These are phyloP conservation scores for Sporothrix variecibatus DNA, from an alignment of 2,329 filamentous ascomycete species.

Conservation along the genomic window DNA sequence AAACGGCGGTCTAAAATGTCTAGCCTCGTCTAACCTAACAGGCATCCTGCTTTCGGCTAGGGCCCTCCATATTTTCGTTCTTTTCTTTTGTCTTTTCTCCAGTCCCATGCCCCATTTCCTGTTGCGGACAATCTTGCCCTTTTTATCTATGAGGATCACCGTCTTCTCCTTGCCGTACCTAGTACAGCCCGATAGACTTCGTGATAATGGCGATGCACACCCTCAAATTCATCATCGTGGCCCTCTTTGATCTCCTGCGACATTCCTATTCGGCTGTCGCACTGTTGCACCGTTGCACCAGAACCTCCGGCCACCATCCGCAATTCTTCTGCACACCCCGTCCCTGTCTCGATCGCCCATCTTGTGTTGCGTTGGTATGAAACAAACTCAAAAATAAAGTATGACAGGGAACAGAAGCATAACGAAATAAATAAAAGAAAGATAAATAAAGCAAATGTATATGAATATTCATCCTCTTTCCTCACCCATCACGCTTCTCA, in stretches of 20 bases:
- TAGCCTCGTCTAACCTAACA: conserved; percentile 7
- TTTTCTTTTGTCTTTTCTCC: background rate
- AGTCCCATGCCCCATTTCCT: background rate
- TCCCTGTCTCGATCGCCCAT: conserved; percentile 20
- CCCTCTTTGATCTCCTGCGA: background rate
- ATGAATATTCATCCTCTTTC: background rate
- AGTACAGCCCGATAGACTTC: background rate
- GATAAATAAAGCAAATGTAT: background rate
- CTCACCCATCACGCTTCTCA: background rate
- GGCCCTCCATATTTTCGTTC: background rate
- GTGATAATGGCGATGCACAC: background rate
- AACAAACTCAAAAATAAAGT: conserved; percentile 23
- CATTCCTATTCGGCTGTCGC: conserved; percentile 12
- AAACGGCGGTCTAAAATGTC: conserved; percentile 15
- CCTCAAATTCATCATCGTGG: background rate
- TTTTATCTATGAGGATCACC: background rate
- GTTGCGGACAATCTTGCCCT: background rate
- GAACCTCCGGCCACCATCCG: background rate
- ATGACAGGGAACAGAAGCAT: background rate
- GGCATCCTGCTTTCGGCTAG: background rate
- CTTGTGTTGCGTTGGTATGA: conserved; percentile 18
- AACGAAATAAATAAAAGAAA: background rate
- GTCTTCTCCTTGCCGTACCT: background rate
- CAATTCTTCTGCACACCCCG: conserved; percentile 5
- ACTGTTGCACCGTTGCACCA: conserved; percentile 17